Evolutionary conservation across 345 rosid genomes (phyloP), one percentile per base, ranked within the genome.

Genomic region (Combretum micranthum): DNA sequence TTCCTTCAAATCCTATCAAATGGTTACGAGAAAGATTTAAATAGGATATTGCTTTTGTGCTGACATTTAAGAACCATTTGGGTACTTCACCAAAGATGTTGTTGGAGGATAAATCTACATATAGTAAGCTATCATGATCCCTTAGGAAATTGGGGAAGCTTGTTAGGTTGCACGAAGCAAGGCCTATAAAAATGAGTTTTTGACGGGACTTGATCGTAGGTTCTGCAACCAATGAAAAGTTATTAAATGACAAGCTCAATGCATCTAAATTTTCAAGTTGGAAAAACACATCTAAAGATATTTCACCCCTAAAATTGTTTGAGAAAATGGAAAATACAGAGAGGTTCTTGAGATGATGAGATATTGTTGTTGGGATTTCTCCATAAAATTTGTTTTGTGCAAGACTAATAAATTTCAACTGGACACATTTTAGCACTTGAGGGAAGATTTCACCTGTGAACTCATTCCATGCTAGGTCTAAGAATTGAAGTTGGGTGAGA

Each of bases 121-220:
- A 16, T 1, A 0, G 0, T 52, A 72, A 22, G 3, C 47, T 5
- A 13, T 64, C n/a, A 49, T 67, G 69, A 4, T 42, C 0, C 3
- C 3, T 25, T 16, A 72, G 64, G 59, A 67, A 72, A 17, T 12
- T 15, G 44, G 77, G 73, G 44, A 69, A 48, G 48, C 53, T 61
- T 0, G 1, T 20, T 20, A 73, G 25, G n/a, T 57, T 64, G 55
- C 70, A 73, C 3, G 25, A 45, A 61, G 63, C 47, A 60, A 73
- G 50, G 13, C 48, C 52, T n/a, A 77, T 22, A 13, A 0, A 0
- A 0, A 0, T 0, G 12, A 51, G 49, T 25, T 25, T 25, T 25
- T 2, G 32, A 47, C 46, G 13, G 9, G 4, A 51, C 12, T 45
- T 25, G 32, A 25, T 7, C 4, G 32, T 25, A 25, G 32, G 32